Base-by-base conservation (phyloP, 2,329 filamentous ascomycete species). In the Uncinocarpus reesii region DNA sequence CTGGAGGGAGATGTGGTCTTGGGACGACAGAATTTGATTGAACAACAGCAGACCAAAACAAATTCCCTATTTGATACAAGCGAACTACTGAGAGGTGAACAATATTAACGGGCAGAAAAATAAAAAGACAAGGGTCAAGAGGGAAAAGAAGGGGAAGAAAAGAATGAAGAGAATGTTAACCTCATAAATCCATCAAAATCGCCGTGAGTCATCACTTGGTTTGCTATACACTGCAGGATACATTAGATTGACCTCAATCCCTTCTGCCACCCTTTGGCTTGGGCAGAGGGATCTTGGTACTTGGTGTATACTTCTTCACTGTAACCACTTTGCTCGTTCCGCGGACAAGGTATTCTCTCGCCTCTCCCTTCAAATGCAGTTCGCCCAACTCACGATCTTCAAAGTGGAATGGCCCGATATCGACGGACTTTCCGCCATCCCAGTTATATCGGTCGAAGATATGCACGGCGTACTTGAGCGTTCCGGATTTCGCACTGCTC, bases 371-470 rank as follows among this genome's bases (percentile, higher is more conserved):
- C 26, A 31, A 16, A 13, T 42, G 38, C 23, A 42, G 11, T 6
- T 18, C 26, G 4, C 38, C 38, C 23, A 42, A n/a, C 23, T 42
- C 26, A 3, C 15, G 2, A n/a, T 28, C 38, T n/a, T 16, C n/a
- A 20, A 42, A 31, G 10, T 42, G 23, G 7, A 28, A 28, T 2
- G n/a, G 13, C 10, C 38, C 38, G 13, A 42, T 42, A 7, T 42
- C 15, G 11, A 42, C 23, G 8, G n/a, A 42, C n/a, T 28, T 42
- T 10, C 38, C 38, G 13, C n/a, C n/a, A 20, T 42, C 26, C 38
- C 38, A 42, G 23, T 42, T 42, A 29, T 42, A 42, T 11, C 23
- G 11, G 20, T 42, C 38, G 18, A 28, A 42, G 23, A 42, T 16
- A 29, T 42, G 23, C 13, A 42, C 38, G 7, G 26, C 23, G 38